Evolutionary conservation across 2,329 filamentous ascomycete species (phyloP).

Genomic region (Diplodia scrobiculata): DNA sequence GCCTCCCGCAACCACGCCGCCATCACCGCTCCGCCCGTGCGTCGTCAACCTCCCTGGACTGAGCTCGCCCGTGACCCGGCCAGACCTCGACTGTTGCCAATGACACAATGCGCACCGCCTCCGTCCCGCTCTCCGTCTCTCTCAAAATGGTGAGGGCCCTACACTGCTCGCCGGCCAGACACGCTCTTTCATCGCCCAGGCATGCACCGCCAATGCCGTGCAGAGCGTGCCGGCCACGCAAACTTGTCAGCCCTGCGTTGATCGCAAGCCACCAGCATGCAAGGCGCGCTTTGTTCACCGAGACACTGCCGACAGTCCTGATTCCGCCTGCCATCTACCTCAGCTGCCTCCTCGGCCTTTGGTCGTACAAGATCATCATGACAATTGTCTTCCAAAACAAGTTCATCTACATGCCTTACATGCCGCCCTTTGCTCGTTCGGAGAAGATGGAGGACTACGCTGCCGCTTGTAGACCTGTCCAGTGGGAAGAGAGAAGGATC

Average conservation of each 20-base stretch:
- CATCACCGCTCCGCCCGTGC: slow-evolving; percentile 5
- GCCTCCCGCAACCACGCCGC: neutral
- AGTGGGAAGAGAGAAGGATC: slow-evolving; percentile 67
- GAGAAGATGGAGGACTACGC: slow-evolving; percentile 68
- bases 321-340: slow-evolving; percentile 68
- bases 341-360: slow-evolving; percentile 66
- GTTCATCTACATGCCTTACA: slow-evolving; percentile 77
- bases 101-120: slow-evolving; percentile 2
- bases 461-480: slow-evolving; percentile 60
- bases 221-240: neutral
- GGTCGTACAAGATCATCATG: slow-evolving; percentile 67
- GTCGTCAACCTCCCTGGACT: neutral
- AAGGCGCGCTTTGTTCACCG: slow-evolving; percentile 32
- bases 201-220: neutral
- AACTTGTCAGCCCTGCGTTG: neutral
- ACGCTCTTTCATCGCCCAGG: neutral
- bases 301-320: slow-evolving; percentile 51
- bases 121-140: neutral
- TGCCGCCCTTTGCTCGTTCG: slow-evolving; percentile 68
- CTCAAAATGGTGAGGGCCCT: neutral
- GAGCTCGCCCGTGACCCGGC: too few species aligned
- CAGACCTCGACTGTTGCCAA: neutral
- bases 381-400: slow-evolving; percentile 77
- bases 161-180: neutral
- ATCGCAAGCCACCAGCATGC: neutral